Base-by-base conservation (phyloP, 345 rosid species). In the Dipteronia sinensis region DNA sequence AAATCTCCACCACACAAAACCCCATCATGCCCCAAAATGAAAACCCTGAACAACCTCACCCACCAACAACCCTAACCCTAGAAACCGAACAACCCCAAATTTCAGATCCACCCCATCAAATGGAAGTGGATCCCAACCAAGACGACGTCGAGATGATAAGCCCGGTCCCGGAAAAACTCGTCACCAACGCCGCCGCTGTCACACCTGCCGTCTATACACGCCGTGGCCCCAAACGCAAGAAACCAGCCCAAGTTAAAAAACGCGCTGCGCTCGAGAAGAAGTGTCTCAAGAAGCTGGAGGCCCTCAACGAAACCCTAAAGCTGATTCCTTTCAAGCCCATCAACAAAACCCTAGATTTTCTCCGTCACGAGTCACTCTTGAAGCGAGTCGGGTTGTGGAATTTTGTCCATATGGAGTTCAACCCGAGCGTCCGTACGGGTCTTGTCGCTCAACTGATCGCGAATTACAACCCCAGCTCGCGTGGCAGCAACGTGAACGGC, bases 371-470 rank as follows among this genome's bases (percentile, higher is more conserved):
- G 71, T 77, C 66, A 53, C 86, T 94, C 2, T 77, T 95, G 66
- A 89, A 77, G 83, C 85, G 88, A 25, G 64, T 95, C 13, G 97
- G 95, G 11, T 74, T 95, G 46, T 95, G 99, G 99, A 94, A 95
- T 12, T 94, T 95, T 68, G 89, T 88, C 16, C 91, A 90, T 64
- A 56, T 94, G 84, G 90, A 90, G 56, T 89, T 95, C 64, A 94
- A 91, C 17, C 40, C 77, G 6, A 72, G 63, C 46, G 65, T 94
- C 7, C 95, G 93, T 13, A 17, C 46, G 22, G 90, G 90, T 80
- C 87, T 96, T 20, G 56, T 96, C 66, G 85, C 86, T 20, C 85
- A 89, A 71, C 81, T 96, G 82, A 80, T 96, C 15, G 97, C 98
- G 2, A 88, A 59, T 49, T 94, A 81, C 68, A 78, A 20, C 67